Percentiles rank a stretch among this genome's conserved stretches.
These are phyloP conservation scores for Phytophthora pisi DNA, from an alignment of 352 stramenopile species.

Conservation along the genomic window DNA sequence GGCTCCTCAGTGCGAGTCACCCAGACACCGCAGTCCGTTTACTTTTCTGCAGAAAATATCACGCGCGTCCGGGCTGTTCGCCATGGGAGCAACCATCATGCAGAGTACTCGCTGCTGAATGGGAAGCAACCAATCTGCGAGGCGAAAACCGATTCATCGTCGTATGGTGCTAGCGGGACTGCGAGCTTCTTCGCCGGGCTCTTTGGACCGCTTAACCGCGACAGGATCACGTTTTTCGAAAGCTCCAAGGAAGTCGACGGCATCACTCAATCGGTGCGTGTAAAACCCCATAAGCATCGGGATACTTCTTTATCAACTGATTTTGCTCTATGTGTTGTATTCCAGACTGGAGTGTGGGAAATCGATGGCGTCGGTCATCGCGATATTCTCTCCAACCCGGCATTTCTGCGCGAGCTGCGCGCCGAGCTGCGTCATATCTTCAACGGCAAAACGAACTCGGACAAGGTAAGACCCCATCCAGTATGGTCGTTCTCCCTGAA, in stretches of 20 bases:
- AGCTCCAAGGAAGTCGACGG: slow-evolving; percentile 42
- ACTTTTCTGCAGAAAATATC: slow-evolving; percentile 68
- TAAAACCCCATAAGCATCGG: neutral
- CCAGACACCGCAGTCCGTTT: slow-evolving; percentile 73
- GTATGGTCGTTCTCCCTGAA: neutral
- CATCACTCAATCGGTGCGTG: slow-evolving; percentile 39
- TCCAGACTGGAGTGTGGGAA: slow-evolving; percentile 82
- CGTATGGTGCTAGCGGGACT: slow-evolving; percentile 19
- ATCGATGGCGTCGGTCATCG: slow-evolving; percentile 73
- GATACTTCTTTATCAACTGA: neutral
- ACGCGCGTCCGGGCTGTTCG: slow-evolving; percentile 54
- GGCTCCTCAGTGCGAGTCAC: slow-evolving; percentile 64
- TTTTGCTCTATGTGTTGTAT: neutral
- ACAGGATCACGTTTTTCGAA: slow-evolving; percentile 84
- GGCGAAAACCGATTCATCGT: slow-evolving; percentile 13
- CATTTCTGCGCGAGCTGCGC: slow-evolving; percentile 78
- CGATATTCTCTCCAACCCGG: slow-evolving; percentile 72
- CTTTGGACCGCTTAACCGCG: slow-evolving; percentile 53
- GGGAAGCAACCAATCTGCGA: slow-evolving; percentile 49
- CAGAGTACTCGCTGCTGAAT: slow-evolving; percentile 61
- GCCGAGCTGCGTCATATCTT: slow-evolving; percentile 77
- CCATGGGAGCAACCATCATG: slow-evolving; percentile 52
- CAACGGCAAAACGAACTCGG: slow-evolving; percentile 47
- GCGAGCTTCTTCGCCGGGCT: slow-evolving; percentile 68
- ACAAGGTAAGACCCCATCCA: slow-evolving; percentile 47